Evolutionary conservation across 495 filamentous ascomycete species (phyloP).

Genomic region (Penicillium paradoxum): DNA sequence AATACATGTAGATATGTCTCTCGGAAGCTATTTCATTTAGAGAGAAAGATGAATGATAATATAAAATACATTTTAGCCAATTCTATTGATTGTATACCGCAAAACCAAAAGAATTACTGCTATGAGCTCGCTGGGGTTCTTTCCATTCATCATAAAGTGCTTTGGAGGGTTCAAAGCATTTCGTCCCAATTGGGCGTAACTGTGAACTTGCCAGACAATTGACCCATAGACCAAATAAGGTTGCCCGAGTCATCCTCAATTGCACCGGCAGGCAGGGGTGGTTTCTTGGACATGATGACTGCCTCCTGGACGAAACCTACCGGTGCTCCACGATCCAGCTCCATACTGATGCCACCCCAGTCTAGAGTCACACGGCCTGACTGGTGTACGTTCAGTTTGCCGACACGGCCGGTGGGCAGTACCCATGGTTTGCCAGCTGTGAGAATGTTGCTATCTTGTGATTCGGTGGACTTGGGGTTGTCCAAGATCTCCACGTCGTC

Average conservation of each 20-base stretch:
- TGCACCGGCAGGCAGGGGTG: conserved; percentile 12
- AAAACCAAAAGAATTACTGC: not conserved
- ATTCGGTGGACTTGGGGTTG: conserved; percentile 9
- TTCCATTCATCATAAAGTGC: conserved; percentile 5
- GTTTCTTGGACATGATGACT: conserved; percentile 31
- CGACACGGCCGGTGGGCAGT: conserved; percentile 53
- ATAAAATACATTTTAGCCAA: not conserved
- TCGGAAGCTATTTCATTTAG: too few relatives aligned
- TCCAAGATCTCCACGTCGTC: conserved; percentile 31
- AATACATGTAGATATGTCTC: too few relatives aligned
- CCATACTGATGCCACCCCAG: conserved; percentile 48
- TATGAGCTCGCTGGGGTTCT: not conserved
- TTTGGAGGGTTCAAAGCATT: conserved; percentile 32
- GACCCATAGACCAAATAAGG: conserved; percentile 46
- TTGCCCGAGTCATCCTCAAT: conserved; percentile 30
- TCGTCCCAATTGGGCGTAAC: conserved; percentile 47
- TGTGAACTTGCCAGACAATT: conserved; percentile 47
- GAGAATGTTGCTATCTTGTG: conserved; percentile 24
- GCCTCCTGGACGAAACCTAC: conserved; percentile 47
- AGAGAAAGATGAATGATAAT: not conserved
- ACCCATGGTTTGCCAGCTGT: conserved; percentile 34
- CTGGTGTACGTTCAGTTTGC: conserved; percentile 51
- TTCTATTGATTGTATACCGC: not conserved
- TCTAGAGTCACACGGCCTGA: conserved; percentile 44
- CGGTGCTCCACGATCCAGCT: conserved; percentile 38